Base-by-base conservation (phyloP, 345 rosid species). In the Cardamine occulta region DNA sequence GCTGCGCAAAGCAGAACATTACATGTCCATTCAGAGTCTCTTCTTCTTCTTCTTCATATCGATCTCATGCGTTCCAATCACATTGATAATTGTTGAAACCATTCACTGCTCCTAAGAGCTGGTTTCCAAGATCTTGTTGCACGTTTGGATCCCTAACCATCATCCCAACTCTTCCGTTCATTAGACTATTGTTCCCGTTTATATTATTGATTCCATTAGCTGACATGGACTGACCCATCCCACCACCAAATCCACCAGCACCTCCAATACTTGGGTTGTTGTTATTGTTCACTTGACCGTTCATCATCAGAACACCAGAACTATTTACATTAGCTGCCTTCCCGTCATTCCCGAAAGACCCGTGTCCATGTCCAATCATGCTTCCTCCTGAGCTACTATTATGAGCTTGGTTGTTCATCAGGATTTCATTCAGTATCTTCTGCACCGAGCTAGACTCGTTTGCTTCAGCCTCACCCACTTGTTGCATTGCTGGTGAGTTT, bases 51-150 rank as follows among this genome's bases (percentile, higher is more conserved):
- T 68, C 45, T 0, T 68, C 47, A 34, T 34, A 40, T 7, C 51
- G 35, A 29, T 60, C 8, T 74, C n/a, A 74, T 3, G 44, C 74
- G 34, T 85, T 94, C 97, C 97, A 95, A 77, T 90, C 97, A 80
- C 85, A 88, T 56, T 83, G 97, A 63, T 85, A 80, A 87, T 92
- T 92, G 84, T 66, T 87, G 73, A 80, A 88, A 82, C 93, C 86
- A 42, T 86, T 89, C 62, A 80, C 91, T 17, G 96, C 88, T 79
- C 97, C 97, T 5, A 90, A 88, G 69, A 89, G 78, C 35, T 88
- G 93, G 82, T 79, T 94, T 75, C 97, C 94, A 70, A 92, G 73
- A 72, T 92, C 99, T 66, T 88, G 91, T 55, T 88, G 98, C 59
- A 84, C 73, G 69, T 81, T 81, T 60, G 87, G 96, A 44, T 90